These are phyloP conservation scores for Ambrosiella beaveri DNA, from an alignment of 2,329 filamentous ascomycete species.

Conservation along the genomic window DNA sequence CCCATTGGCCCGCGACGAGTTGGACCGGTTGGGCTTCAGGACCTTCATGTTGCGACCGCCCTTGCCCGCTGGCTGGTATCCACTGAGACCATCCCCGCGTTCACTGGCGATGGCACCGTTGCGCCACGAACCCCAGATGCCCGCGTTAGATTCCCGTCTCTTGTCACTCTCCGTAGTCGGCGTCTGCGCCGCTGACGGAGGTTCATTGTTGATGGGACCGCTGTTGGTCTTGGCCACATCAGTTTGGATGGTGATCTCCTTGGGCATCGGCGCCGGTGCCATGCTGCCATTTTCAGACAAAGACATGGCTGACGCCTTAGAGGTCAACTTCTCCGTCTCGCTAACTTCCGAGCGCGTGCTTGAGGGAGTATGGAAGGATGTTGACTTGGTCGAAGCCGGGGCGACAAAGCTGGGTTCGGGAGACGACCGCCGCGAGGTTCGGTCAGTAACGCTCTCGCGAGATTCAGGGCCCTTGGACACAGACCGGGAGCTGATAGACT, in stretches of 20 bases:
- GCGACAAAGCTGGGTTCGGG: slow-evolving; percentile 12
- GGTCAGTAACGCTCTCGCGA: not conserved
- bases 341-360: slow-evolving; percentile 7
- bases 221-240: not conserved
- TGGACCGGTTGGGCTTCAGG: slow-evolving; percentile 57
- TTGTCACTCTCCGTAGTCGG: slow-evolving; percentile 12
- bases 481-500: slow-evolving; percentile 12
- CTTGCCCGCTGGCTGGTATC: slow-evolving; percentile 51
- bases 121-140: slow-evolving; percentile 58
- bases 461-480: slow-evolving; percentile 8
- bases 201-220: slow-evolving; percentile 18
- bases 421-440: slow-evolving; percentile 21
- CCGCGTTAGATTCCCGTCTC: slow-evolving; percentile 19
- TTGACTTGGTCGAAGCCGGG: slow-evolving; percentile 5
- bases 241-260: not conserved
- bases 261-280: not conserved
- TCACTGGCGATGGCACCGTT: slow-evolving; percentile 37
- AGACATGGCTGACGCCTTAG: not conserved
- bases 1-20: slow-evolving; percentile 24
- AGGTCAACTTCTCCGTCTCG: slow-evolving; percentile 3
- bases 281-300: slow-evolving; percentile 11
- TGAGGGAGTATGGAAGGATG: slow-evolving; percentile 10
- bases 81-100: slow-evolving; percentile 28
- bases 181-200: slow-evolving; percentile 17
- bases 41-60: slow-evolving; percentile 69